phyloP scores from a whole-genome alignment of 2,329 filamentous ascomycete species.

The Hymenoscyphus salicellus region DNA sequence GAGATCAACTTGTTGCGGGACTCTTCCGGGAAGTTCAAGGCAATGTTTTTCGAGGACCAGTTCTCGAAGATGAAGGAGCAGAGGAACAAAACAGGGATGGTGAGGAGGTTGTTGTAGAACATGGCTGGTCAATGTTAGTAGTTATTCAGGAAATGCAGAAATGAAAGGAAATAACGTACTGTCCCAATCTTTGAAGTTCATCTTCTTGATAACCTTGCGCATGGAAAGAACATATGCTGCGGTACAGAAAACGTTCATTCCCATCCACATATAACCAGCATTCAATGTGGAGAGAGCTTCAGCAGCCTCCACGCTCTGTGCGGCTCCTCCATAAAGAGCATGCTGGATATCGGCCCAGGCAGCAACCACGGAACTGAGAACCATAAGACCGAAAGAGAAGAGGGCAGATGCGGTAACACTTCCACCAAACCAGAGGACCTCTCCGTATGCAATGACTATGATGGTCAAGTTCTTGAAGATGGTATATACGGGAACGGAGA shows the following conservation, averaged over 20 bases:
- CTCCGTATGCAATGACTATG: constrained; percentile 96
- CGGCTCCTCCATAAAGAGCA: constrained; percentile 55
- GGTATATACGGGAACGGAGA: constrained; percentile 97
- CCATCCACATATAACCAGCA: constrained; percentile 96
- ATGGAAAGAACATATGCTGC: constrained; percentile 86
- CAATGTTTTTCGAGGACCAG: constrained; percentile 83
- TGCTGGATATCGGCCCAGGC: constrained; percentile 97
- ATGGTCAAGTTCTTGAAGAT: constrained; percentile 99
- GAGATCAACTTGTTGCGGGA: constrained; percentile 75
- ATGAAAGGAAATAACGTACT: constrained; percentile 59
- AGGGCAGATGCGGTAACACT: constrained; percentile 83
- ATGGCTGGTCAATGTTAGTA: constrained; percentile 64
- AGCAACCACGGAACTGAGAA: constrained; percentile 87
- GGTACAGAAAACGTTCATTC: constrained; percentile 92
- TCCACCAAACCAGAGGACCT: constrained; percentile 97
- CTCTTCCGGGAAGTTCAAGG: constrained; percentile 82
- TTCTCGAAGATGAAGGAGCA: constrained; percentile 83
- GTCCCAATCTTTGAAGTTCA: constrained; percentile 99
- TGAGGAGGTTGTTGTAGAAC: constrained; percentile 99
- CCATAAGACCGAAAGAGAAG: constrained; percentile 94
- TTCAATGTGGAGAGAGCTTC: constrained; percentile 85
- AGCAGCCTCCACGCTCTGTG: constrained; percentile 54
- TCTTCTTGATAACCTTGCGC: constrained; percentile 98
- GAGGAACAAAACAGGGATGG: constrained; percentile 84
- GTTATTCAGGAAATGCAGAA: background rate